Percentiles rank a stretch among this genome's conserved stretches.
Evolutionary conservation across 2,329 filamentous ascomycete species (phyloP).

Genomic region (Penicillium sp.): DNA sequence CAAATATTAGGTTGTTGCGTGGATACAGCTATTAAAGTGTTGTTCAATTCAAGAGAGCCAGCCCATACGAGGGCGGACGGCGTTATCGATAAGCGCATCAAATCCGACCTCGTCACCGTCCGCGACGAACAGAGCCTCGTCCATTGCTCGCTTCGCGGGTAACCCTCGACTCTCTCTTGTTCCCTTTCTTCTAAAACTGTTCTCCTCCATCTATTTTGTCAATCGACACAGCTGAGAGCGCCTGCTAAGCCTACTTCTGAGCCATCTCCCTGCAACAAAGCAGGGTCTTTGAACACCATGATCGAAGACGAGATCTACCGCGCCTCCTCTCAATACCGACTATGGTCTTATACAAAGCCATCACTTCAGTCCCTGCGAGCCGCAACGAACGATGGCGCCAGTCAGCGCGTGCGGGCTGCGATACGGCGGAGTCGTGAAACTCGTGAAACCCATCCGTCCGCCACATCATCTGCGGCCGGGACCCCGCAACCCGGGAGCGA

Average conservation of each 20-base stretch:
- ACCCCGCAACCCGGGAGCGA: slow-evolving; percentile 32
- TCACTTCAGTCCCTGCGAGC: slow-evolving; percentile 69
- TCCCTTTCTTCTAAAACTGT: neutral
- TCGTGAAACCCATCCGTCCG: slow-evolving; percentile 35
- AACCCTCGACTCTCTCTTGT: neutral
- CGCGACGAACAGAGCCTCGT: neutral
- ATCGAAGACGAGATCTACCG: slow-evolving; percentile 91
- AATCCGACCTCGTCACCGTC: neutral
- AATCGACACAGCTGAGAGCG: neutral
- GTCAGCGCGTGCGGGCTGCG: slow-evolving; percentile 63
- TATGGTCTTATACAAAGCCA: slow-evolving; percentile 85
- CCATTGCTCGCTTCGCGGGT: neutral
- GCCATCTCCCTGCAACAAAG: neutral
- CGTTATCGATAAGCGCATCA: slow-evolving; percentile 1
- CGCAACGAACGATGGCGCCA: slow-evolving; percentile 76
- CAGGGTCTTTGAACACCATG: slow-evolving; percentile 49
- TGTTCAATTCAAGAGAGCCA: neutral
- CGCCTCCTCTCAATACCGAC: slow-evolving; percentile 80
- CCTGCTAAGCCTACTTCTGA: neutral
- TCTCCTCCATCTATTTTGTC: neutral
- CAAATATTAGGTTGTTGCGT: neutral
- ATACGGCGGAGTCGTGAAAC: slow-evolving; percentile 49
- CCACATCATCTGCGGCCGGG: slow-evolving; percentile 32
- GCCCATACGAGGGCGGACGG: neutral
- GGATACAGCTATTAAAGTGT: no score